Conservation (phyloP, 257 asterid genomes). For the Nemophila menziesii region DNA sequence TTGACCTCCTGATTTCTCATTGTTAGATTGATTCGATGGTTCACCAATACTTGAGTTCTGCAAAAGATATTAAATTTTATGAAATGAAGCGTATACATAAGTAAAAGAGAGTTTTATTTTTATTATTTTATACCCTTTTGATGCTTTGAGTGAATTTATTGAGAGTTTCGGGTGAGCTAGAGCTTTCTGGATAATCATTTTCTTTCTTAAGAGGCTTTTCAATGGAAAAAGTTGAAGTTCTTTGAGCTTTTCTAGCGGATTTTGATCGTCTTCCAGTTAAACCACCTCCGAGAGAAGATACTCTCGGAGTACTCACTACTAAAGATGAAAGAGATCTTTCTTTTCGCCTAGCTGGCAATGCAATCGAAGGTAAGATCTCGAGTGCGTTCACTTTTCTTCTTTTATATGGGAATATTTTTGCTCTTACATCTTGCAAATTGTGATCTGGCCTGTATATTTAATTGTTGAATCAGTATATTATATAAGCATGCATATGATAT, state of each 20-base stretch:
- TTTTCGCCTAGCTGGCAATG: slow-evolving; percentile 85
- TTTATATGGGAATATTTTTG: slow-evolving; percentile 84
- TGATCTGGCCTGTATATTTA: slow-evolving; percentile 64
- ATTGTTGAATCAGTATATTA: background rate
- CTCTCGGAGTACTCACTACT: slow-evolving; percentile 94
- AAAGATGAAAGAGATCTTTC: slow-evolving; percentile 92
- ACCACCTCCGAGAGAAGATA: slow-evolving; percentile 81
- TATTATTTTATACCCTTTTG: slow-evolving; percentile 49
- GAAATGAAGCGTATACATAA: slow-evolving; percentile 2
- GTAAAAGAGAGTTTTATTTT: slow-evolving; percentile 6
- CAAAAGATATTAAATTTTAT: too few relatives aligned
- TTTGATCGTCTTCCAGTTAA: slow-evolving; percentile 90
- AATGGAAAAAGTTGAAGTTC: slow-evolving; percentile 66
- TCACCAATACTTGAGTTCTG: slow-evolving; percentile 60
- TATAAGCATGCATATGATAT: background rate
- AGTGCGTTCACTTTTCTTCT: slow-evolving; percentile 65
- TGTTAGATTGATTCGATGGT: slow-evolving; percentile 33
- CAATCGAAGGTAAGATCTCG: slow-evolving; percentile 46
- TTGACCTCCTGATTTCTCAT: slow-evolving; percentile 40
- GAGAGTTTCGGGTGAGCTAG: slow-evolving; percentile 66
- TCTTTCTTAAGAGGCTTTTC: slow-evolving; percentile 72
- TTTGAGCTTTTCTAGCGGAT: slow-evolving; percentile 69
- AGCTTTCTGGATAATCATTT: slow-evolving; percentile 55
- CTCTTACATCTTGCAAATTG: slow-evolving; percentile 82
- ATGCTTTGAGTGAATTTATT: slow-evolving; percentile 44